These are phyloP conservation scores for Wickerhamomyces bovis DNA, from an alignment of 805 yeast species.

Conservation along the genomic window DNA sequence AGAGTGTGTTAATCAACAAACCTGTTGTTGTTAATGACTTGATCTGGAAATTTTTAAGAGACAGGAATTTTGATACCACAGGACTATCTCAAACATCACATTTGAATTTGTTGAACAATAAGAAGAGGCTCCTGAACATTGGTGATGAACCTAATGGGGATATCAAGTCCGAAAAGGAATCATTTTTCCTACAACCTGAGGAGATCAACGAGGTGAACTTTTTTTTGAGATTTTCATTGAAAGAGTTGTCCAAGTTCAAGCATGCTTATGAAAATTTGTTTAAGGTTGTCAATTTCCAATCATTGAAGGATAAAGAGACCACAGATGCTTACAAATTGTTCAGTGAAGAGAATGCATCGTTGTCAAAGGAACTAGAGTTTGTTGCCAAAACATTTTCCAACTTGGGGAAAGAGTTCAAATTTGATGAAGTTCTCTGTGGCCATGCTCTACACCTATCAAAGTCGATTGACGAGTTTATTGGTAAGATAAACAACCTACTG, in stretches of 20 bases:
- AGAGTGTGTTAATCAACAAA: slow-evolving; percentile 35
- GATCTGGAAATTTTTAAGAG: slow-evolving; percentile 37
- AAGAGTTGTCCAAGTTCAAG: slow-evolving; percentile 34
- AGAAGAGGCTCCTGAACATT: slow-evolving; percentile 21
- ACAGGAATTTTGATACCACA: slow-evolving; percentile 26
- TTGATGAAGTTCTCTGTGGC: slow-evolving; percentile 15
- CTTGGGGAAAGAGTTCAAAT: slow-evolving; percentile 17
- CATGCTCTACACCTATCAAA: slow-evolving; percentile 16
- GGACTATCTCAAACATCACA: slow-evolving; percentile 30
- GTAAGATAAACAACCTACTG: slow-evolving; percentile 28
- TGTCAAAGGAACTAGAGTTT: slow-evolving; percentile 16
- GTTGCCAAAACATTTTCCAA: slow-evolving; percentile 9
- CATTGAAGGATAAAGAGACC: slow-evolving; percentile 16
- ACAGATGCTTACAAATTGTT: slow-evolving; percentile 14
- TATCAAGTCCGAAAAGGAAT: slow-evolving; percentile 7
- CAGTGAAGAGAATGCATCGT: background rate
- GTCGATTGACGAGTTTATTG: slow-evolving; percentile 23
- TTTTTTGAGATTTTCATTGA: slow-evolving; percentile 40
- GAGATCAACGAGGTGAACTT: slow-evolving; percentile 40
- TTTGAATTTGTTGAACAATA: slow-evolving; percentile 20
- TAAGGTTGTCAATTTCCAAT: slow-evolving; percentile 29
- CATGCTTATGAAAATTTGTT: slow-evolving; percentile 29
- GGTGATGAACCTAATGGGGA: background rate
- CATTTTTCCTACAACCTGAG: slow-evolving; percentile 26
- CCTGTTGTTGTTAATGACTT: slow-evolving; percentile 30